Percentiles rank a stretch among this genome's conserved stretches.
These are phyloP conservation scores for Claviceps pusilla DNA, from an alignment of 2,329 filamentous ascomycete species.

Conservation along the genomic window DNA sequence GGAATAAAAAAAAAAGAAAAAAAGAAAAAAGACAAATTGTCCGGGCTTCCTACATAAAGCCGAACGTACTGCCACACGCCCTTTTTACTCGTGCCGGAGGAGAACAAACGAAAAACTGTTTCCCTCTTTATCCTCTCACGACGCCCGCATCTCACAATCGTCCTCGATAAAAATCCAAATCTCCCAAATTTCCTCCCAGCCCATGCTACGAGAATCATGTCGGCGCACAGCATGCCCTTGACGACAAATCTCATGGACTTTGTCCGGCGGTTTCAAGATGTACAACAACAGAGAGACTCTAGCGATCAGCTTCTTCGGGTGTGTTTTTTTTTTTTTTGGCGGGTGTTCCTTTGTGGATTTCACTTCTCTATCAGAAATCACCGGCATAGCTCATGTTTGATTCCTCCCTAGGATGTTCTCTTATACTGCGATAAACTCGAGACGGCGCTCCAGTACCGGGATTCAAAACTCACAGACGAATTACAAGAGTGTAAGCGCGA, in stretches of 20 bases:
- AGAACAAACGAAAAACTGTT: not conserved
- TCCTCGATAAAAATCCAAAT: not conserved
- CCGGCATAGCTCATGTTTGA: not conserved
- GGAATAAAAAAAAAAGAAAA: too few relatives aligned
- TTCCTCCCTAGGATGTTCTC: constrained; percentile 15
- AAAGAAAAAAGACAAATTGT: too few relatives aligned
- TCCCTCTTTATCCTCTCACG: not conserved
- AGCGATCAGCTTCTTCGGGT: constrained; percentile 34
- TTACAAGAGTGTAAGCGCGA: constrained; percentile 33
- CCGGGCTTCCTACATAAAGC: not conserved
- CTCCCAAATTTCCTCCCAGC: not conserved
- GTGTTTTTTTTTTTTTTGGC: not conserved
- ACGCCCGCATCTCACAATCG: not conserved
- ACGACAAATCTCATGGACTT: constrained; percentile 27
- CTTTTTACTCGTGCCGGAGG: not conserved
- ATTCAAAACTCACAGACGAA: constrained; percentile 23
- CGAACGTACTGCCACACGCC: too few relatives aligned
- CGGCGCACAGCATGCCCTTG: constrained; percentile 10
- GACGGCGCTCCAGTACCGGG: constrained; percentile 28
- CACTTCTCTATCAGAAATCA: not conserved
- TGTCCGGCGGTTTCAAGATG: constrained; percentile 29
- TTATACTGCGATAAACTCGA: constrained; percentile 27
- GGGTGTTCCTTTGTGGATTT: not conserved
- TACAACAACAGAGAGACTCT: constrained; percentile 26
- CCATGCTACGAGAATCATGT: not conserved